Conservation (phyloP, 2,329 filamentous ascomycete genomes). For the Sporothrix euskadiensis region DNA sequence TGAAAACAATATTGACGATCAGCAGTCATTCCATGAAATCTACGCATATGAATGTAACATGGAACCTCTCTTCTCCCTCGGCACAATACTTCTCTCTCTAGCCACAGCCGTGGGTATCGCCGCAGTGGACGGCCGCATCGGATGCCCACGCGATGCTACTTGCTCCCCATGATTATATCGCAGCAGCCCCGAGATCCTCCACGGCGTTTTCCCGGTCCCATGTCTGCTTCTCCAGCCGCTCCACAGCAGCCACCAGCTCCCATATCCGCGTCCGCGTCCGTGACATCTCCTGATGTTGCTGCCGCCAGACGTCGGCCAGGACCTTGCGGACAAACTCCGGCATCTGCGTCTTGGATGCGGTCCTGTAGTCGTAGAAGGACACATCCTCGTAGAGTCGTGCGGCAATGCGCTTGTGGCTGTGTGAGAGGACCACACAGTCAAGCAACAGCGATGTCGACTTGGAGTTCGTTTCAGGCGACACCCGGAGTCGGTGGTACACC, state of each 20-base stretch:
- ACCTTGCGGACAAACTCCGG: conserved; percentile 46
- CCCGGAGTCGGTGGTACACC: conserved; percentile 75
- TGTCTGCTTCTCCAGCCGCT: conserved; percentile 65
- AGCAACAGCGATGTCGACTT: conserved; percentile 58
- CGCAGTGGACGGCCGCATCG: background rate
- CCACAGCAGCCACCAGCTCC: conserved; percentile 59
- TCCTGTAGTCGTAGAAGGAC: conserved; percentile 68
- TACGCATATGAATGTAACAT: no score
- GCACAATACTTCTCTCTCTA: background rate
- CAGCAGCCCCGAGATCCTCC: conserved; percentile 62
- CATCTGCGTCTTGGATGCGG: conserved; percentile 43
- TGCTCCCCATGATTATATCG: conserved; percentile 35
- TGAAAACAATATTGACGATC: no score
- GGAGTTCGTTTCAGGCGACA: conserved; percentile 48
- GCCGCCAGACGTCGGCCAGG: conserved; percentile 41
- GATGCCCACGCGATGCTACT: background rate
- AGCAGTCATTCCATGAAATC: no score
- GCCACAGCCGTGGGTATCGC: background rate
- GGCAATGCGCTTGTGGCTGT: conserved; percentile 69
- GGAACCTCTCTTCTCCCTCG: no score
- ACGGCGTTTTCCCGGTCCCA: conserved; percentile 73
- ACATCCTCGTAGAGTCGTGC: conserved; percentile 77
- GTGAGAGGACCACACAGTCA: conserved; percentile 69
- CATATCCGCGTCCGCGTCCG: conserved; percentile 55
- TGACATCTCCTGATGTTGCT: conserved; percentile 58